A percentile compares a stretch with the other conserved stretches of the same genome.
These are phyloP conservation scores for Leccinum variicolor DNA, from an alignment of 768 basidiomycete species.

Conservation along the genomic window DNA sequence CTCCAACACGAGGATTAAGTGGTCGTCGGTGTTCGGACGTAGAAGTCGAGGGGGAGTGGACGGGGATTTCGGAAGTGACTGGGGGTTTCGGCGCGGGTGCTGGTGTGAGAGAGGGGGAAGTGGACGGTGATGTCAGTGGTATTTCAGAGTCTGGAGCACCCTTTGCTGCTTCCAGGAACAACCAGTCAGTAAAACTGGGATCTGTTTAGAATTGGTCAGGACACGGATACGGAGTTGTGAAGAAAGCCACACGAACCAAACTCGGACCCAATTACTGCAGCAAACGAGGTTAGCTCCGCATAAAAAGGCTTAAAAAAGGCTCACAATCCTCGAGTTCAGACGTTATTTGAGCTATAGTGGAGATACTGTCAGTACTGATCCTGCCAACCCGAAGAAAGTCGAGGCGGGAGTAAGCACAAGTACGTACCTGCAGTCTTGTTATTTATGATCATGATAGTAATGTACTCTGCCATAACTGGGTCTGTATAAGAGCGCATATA, in stretches of 20 bases:
- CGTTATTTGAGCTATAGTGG: slow-evolving; percentile 72
- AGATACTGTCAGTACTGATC: slow-evolving; percentile 7
- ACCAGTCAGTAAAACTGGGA: slow-evolving; percentile 81
- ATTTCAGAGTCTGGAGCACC: slow-evolving; percentile 54
- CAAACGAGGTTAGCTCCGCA: slow-evolving; percentile 12
- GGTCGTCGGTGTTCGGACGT: slow-evolving; percentile 31
- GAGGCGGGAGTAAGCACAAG: not conserved
- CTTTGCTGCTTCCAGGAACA: slow-evolving; percentile 78
- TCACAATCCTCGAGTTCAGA: slow-evolving; percentile 80
- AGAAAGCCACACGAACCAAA: slow-evolving; percentile 51
- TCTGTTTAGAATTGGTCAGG: slow-evolving; percentile 44
- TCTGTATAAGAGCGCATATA: slow-evolving; percentile 40
- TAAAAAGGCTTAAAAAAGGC: slow-evolving; percentile 6
- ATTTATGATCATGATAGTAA: slow-evolving; percentile 94
- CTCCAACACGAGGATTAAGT: slow-evolving; percentile 43
- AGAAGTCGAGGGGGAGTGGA: slow-evolving; percentile 18
- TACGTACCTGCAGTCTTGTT: slow-evolving; percentile 74
- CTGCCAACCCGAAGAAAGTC: not conserved
- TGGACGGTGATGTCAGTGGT: slow-evolving; percentile 31
- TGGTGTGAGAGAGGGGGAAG: slow-evolving; percentile 21
- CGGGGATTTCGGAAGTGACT: slow-evolving; percentile 29
- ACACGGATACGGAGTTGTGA: not conserved
- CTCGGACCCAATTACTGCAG: slow-evolving; percentile 70
- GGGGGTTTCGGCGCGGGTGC: slow-evolving; percentile 23
- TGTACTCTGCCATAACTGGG: slow-evolving; percentile 91